A percentile compares a stretch with the other conserved stretches of the same genome.
Evolutionary conservation across 2,329 filamentous ascomycete genomes (phyloP).

Genomic region (Microdochium trichocladiopsis): DNA sequence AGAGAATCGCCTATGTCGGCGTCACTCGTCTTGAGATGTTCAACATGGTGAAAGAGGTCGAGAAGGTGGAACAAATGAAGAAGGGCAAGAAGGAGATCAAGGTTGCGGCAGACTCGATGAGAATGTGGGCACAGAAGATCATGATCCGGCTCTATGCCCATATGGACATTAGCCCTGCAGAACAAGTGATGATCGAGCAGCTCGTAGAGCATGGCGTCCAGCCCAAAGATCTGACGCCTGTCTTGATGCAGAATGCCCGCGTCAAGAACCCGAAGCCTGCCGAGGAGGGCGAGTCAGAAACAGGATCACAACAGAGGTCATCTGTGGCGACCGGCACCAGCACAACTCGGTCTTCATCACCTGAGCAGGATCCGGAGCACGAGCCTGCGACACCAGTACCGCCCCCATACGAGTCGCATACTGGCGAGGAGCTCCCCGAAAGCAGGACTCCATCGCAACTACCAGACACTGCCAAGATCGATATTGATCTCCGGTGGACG

Average conservation of each 20-base stretch:
- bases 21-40: conserved; percentile 76
- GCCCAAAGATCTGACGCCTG: conserved; percentile 73
- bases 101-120: conserved; percentile 67
- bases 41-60: conserved; percentile 64
- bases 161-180: conserved; percentile 88
- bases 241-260: conserved; percentile 84
- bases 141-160: conserved; percentile 92
- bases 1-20: conserved; percentile 93
- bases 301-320: background rate
- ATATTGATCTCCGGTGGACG: conserved; percentile 96
- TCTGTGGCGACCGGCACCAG: conserved; percentile 14
- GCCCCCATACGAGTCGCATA: conserved; percentile 55
- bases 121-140: conserved; percentile 98
- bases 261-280: conserved; percentile 68
- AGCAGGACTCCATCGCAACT: conserved; percentile 80
- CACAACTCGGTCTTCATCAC: conserved; percentile 17
- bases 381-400: conserved; percentile 44
- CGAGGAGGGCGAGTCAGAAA: background rate
- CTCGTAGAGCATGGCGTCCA: conserved; percentile 86
- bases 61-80: conserved; percentile 53
- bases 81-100: conserved; percentile 65
- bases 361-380: conserved; percentile 20
- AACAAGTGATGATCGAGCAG: conserved; percentile 99
- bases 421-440: conserved; percentile 65
- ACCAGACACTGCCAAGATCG: conserved; percentile 73